Base-by-base conservation (phyloP, 371 early-diverging fungal species). In the Syncephalis fuscata region DNA sequence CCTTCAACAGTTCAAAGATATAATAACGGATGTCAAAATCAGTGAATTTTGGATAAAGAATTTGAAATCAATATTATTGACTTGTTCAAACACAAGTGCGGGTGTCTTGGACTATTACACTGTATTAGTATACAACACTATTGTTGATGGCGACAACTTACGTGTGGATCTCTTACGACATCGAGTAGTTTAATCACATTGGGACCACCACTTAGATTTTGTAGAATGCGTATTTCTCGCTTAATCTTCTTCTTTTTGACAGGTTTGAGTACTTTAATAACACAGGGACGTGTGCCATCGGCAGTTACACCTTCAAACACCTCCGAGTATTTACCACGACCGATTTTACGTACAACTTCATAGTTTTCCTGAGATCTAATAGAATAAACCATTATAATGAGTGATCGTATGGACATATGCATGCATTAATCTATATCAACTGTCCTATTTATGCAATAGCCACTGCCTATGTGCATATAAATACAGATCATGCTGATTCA, bases 261-360 rank as follows among this genome's bases (percentile, higher is more conserved):
- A 2, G 99, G 99, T 68, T 99, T 98, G 53, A 99, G 73, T 10
- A 96, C 97, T 71, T 99, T 99, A 74, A 99, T 98, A 55, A 98
- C 87, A 63, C 92, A 88, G 59, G 85, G 80, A 51, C 79, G 68
- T 53, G 70, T 60, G 61, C 70, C 76, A 48, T 65, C 69, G 39
- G 88, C 68, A 64, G 88, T 85, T 62, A 88, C 70, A 15, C 99
- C 99, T 68, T 94, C 91, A 71, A 99, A 99, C 14, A 99, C 99
- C 64, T 99, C 98, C 2, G 96, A 96, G 76, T 99, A 99, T 71
- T 99, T 99, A 50, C 99, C 99, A 46, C 96, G 84, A 32, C 99
- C 99, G 38, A 99, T 76, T 68, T 92, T 93, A 48, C 88, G 78
- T 27, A 89, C 73, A 53, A 98, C 93, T 67, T 92, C 92, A 63